These are phyloP conservation scores for Ophiostoma fasciatum DNA, from an alignment of 2,329 filamentous ascomycete genomes.

Conservation along the genomic window DNA sequence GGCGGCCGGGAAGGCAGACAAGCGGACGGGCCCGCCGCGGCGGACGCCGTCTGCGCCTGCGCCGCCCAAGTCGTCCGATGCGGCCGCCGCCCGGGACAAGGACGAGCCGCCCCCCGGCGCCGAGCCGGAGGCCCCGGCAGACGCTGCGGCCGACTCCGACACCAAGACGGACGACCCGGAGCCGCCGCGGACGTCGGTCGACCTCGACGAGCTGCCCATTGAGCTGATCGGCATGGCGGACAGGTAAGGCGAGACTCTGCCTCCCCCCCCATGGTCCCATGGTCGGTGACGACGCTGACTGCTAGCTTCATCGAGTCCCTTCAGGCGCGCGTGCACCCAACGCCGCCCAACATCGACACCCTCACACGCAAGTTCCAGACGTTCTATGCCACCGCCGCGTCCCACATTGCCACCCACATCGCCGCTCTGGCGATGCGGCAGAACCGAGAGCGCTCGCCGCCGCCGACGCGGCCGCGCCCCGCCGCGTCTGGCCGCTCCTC, in stretches of 20 bases:
- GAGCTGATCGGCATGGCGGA: slow-evolving; percentile 85
- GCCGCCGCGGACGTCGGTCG: slow-evolving; percentile 41
- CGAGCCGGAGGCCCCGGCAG: slow-evolving; percentile 34
- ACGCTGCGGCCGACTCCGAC: slow-evolving; percentile 26
- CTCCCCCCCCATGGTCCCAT: no score
- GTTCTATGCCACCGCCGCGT: slow-evolving; percentile 71
- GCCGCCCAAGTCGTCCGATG: no score
- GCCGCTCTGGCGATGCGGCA: slow-evolving; percentile 62
- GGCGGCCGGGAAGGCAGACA: slow-evolving; percentile 3
- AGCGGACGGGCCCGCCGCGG: slow-evolving; percentile 16
- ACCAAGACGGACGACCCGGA: slow-evolving; percentile 29
- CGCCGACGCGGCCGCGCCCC: slow-evolving; percentile 34
- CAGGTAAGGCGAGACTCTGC: no score
- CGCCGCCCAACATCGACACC: slow-evolving; percentile 68
- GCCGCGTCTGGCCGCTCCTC: slow-evolving; percentile 41
- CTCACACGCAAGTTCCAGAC: slow-evolving; percentile 85
- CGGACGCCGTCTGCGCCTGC: slow-evolving; percentile 17
- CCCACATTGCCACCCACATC: slow-evolving; percentile 77
- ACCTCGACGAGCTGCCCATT: slow-evolving; percentile 81
- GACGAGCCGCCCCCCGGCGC: slow-evolving; percentile 9
- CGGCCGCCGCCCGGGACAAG: no score
- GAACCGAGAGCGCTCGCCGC: slow-evolving; percentile 48
- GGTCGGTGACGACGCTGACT: not conserved
- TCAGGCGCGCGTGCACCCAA: slow-evolving; percentile 70
- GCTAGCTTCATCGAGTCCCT: slow-evolving; percentile 79